Evolutionary conservation across 1,284 basidiomycete genomes (phyloP), one percentile per base, ranked within the genome.

Genomic region (Apiotrichum brassicae): DNA sequence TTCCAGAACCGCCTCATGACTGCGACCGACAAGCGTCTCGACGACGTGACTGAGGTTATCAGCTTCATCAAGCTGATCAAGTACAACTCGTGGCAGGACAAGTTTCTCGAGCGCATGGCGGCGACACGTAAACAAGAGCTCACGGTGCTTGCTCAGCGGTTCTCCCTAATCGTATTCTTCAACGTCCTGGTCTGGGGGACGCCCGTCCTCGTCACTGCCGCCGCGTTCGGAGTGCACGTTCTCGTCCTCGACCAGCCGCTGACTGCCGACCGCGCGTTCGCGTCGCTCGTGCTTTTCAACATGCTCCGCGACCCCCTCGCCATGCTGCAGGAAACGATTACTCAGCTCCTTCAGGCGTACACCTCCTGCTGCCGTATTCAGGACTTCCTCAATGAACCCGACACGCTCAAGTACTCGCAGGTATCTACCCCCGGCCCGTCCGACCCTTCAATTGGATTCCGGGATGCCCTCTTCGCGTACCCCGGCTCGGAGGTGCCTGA

Each of bases 381-480:
- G 58, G 62, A 66, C 4, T 79, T 77, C 56, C 63, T 81, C 35
- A 64, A 75, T 30, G 78, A 80, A 58, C 71, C 76, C 35, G 79
- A 81, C 54, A 80, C 79, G 6, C 63, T 71, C 49, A 81, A 81
- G 63, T 80, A 79, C 59, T 62, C 68, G 32, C 75, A 78, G 51
- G 61, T 79, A 14, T 69, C 74, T 2, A 58, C 57, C 11, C 60
- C 69, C 12, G 61, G 64, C 2, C 59, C 63, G 2, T 62, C 59
- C 5, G 76, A 75, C 13, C 74, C 75, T 1, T 44, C 58, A 18
- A 70, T 81, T 36, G 79, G 79, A 12, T 80, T 80, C 64, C 60
- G 65, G 32, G 64, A 76, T 46, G 79, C 77, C 2, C 62, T 70
- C 2, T 75, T 80, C 49, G 48, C 45, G 13, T 51, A 53, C 46